Base-by-base conservation (phyloP, 768 basidiomycete species). In the Pulveroboletus sp. region DNA sequence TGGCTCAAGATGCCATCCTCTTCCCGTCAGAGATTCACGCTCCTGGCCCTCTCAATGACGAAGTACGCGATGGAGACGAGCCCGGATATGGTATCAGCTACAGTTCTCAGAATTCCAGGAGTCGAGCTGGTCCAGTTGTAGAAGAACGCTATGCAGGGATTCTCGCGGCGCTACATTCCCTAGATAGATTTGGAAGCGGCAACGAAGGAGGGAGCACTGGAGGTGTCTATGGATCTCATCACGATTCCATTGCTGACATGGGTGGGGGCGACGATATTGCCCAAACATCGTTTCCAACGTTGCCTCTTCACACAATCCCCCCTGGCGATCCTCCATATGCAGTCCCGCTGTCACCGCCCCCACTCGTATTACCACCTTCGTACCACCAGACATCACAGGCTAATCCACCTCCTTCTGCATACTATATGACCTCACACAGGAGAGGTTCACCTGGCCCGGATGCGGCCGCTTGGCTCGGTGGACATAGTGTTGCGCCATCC, bases 401-500 rank as follows among this genome's bases (percentile, higher is more conserved):
- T 39, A 37, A 14, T 17, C 68, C 57, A 3, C 66, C 67, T 24
- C 67, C 65, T 15, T 62, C 67, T 14, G 48, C 65, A 7, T 69
- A 69, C 11, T 12, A 43, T 21, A 14, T 46, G 40, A 21, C 43
- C 2, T 33, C 53, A 18, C 47, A 54, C 6, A 51, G 67, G 49
- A 59, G 39, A 43, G 57, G 61, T 17, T 68, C 65, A 1, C 61
- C 67, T 12, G 63, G 65, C 1, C 65, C 67, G 0, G 66, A 68
- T 42, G 53, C 56, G 3, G 46, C 59, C 5, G 47, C 57, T 8
- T 68, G 63, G 65, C 14, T 58, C 15, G 15, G 65, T 38, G 66
- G 67, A 39, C 44, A 60, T 12, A 58, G 47, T n/a, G 28, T 52
- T 15, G 57, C 58, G 9, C 61, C 67, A 1, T 69, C 66, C 10